A percentile compares a stretch with the other conserved stretches of the same genome.
These are phyloP conservation scores for Diplodia scrobiculata DNA, from an alignment of 2,329 filamentous ascomycete genomes.

Conservation along the genomic window DNA sequence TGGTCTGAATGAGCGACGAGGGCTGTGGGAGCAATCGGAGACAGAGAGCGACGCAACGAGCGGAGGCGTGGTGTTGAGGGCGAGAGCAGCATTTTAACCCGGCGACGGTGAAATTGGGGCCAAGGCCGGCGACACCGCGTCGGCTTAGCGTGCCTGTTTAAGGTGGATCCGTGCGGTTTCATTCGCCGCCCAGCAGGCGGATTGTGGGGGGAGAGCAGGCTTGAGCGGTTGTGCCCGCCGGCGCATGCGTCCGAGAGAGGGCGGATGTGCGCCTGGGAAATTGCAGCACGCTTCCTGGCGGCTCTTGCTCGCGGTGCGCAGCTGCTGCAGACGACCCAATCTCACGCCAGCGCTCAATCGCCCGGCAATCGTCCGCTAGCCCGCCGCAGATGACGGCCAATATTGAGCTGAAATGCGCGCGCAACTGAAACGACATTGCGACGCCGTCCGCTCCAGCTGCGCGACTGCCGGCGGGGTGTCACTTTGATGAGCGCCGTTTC, in stretches of 20 bases:
- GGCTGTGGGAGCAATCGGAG: not conserved
- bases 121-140: slow-evolving; percentile 12
- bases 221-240: slow-evolving; percentile 24
- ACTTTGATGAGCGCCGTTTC: slow-evolving; percentile 7
- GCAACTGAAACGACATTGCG: slow-evolving; percentile 16
- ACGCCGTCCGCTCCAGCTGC: not conserved
- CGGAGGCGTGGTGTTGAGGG: slow-evolving; percentile 25
- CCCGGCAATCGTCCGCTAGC: not conserved
- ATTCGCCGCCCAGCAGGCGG: slow-evolving; percentile 8
- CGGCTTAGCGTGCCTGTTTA: slow-evolving; percentile 16
- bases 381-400: not conserved
- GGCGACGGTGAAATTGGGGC: slow-evolving; percentile 22
- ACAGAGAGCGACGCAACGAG: slow-evolving; percentile 21
- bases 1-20: slow-evolving; percentile 22
- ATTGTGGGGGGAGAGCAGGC: slow-evolving; percentile 19
- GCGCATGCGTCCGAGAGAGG: slow-evolving; percentile 22
- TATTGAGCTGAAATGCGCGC: not conserved
- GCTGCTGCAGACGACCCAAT: not conserved
- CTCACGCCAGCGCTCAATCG: not conserved
- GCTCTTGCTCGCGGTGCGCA: not conserved
- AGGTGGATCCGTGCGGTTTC: slow-evolving; percentile 21
- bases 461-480: not conserved
- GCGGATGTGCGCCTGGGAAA: slow-evolving; percentile 25
- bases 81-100: slow-evolving; percentile 12
- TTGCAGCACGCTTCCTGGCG: slow-evolving; percentile 21